A percentile compares a stretch with the other conserved stretches of the same genome.
Evolutionary conservation across 306 rosid species (phyloP).

Genomic region (Echinosophora koreensis): DNA sequence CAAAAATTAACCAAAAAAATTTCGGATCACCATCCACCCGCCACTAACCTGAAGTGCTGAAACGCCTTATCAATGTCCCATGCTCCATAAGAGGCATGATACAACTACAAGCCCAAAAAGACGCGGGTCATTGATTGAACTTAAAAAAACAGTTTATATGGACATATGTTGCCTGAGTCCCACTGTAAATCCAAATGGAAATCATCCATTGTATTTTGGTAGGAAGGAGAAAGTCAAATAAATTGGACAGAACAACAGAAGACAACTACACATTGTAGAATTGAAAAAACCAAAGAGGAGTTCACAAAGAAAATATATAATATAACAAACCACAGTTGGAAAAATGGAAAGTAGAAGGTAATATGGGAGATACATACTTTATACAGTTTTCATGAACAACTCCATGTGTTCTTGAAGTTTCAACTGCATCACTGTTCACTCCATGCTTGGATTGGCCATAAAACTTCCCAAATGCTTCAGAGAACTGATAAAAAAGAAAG

Average conservation of each 20-base stretch:
- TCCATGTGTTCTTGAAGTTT: slow-evolving; percentile 75
- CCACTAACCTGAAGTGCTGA: slow-evolving; percentile 95
- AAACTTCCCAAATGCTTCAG: slow-evolving; percentile 93
- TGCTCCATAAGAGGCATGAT: slow-evolving; percentile 68
- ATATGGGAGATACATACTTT: slow-evolving; percentile 57
- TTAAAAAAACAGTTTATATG: slow-evolving; percentile 8
- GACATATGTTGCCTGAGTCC: slow-evolving; percentile 19
- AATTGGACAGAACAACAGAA: slow-evolving; percentile 36
- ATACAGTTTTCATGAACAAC: slow-evolving; percentile 89
- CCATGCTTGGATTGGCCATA: slow-evolving; percentile 83
- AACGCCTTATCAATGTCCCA: slow-evolving; percentile 65
- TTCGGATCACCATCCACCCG: slow-evolving; percentile 25
- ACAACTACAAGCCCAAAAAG: slow-evolving; percentile 63
- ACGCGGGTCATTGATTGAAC: slow-evolving; percentile 37
- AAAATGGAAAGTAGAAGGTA: slow-evolving; percentile 6
- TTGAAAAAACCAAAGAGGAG: slow-evolving; percentile 28
- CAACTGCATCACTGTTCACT: slow-evolving; percentile 67
- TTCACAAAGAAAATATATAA: slow-evolving; percentile 6
- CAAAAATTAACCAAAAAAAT: neutral
- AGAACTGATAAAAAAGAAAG: slow-evolving; percentile 59
- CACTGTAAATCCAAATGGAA: slow-evolving; percentile 29
- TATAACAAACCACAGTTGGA: slow-evolving; percentile 1
- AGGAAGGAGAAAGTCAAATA: slow-evolving; percentile 9
- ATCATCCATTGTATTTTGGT: slow-evolving; percentile 16
- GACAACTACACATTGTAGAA: slow-evolving; percentile 7